Evolutionary conservation across 306 rosid genomes (phyloP), one percentile per base, ranked within the genome.

Genomic region (Arachis hypogaea): DNA sequence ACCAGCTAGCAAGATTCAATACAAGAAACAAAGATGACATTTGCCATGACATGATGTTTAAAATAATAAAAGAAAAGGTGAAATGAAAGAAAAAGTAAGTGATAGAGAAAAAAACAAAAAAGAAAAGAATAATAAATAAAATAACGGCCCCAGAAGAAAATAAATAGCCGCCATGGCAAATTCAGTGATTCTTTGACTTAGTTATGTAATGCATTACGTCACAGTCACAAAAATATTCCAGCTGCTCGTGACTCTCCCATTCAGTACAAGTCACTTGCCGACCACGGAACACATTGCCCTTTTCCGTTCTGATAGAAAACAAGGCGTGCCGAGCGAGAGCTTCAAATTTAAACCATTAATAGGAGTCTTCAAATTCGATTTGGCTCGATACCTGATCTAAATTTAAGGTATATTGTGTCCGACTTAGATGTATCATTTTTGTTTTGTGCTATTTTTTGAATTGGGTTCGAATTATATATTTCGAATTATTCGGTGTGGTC

Each of bases 201-300:
- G 18, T 3, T 11, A 70, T 69, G 81, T 70, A 69, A 77, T 41
- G 5, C 60, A 62, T 77, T 69, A 77, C 81, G 81, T 77, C 71
- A 33, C 44, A 7, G 7, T 50, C 64, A 77, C 80, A 6, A 1
- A n/a, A 10, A 60, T 58, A 76, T 59, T 68, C 74, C 10, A 11
- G 0, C 6, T 18, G 8, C 45, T 29, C 12, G 1, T 18, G 4
- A 16, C 46, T 54, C 28, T 22, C 28, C 28, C 28, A 22, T 22
- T 22, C 28, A 22, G 28, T 22, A 22, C 28, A 22, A 22, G 28
- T 22, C 28, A 22, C 28, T 22, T 22, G 28, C 28, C 28, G 28
- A 22, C 28, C 28, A 22, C 28, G 28, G 28, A 22, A 22, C 28
- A 22, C 28, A 1, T 22, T 22, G 28, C 28, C 28, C 28, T 22